These are phyloP conservation scores for Dryas alaskensis DNA, from an alignment of 306 rosid genomes.

Conservation along the genomic window DNA sequence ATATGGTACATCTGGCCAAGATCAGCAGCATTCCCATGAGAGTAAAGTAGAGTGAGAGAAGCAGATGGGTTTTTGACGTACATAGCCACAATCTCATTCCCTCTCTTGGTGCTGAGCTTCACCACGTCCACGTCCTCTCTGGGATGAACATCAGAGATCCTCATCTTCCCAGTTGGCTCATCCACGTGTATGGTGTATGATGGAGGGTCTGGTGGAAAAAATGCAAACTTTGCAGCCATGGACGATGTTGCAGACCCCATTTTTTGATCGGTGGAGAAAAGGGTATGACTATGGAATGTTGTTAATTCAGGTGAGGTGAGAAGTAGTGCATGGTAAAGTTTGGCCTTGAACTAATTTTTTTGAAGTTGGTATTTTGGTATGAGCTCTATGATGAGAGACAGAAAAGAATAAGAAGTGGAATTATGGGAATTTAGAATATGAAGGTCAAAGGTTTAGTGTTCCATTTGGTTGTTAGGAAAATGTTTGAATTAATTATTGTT, in stretches of 20 bases:
- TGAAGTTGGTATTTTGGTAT: slow-evolving; percentile 2
- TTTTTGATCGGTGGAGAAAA: not conserved
- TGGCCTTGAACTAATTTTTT: not conserved
- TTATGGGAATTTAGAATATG: slow-evolving; percentile 20
- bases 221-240: slow-evolving; percentile 66
- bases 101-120: slow-evolving; percentile 50
- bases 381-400: not conserved
- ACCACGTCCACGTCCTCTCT: slow-evolving; percentile 63
- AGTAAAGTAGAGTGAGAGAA: slow-evolving; percentile 56
- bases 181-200: slow-evolving; percentile 35
- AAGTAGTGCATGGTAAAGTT: slow-evolving; percentile 27
- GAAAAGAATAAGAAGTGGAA: slow-evolving; percentile 7
- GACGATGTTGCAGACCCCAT: slow-evolving; percentile 75
- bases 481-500: slow-evolving; percentile 15
- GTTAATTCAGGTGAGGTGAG: not conserved
- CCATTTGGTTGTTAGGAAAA: slow-evolving; percentile 31
- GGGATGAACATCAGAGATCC: slow-evolving; percentile 42
- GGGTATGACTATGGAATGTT: not conserved
- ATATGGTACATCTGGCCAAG: slow-evolving; percentile 65
- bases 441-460: slow-evolving; percentile 2
- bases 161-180: slow-evolving; percentile 42
- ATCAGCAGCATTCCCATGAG: slow-evolving; percentile 82
- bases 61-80: slow-evolving; percentile 56
- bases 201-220: slow-evolving; percentile 67
- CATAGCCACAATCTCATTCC: slow-evolving; percentile 60